These are phyloP conservation scores for Cetradonia linearis DNA, from an alignment of 495 filamentous ascomycete genomes.

Conservation along the genomic window DNA sequence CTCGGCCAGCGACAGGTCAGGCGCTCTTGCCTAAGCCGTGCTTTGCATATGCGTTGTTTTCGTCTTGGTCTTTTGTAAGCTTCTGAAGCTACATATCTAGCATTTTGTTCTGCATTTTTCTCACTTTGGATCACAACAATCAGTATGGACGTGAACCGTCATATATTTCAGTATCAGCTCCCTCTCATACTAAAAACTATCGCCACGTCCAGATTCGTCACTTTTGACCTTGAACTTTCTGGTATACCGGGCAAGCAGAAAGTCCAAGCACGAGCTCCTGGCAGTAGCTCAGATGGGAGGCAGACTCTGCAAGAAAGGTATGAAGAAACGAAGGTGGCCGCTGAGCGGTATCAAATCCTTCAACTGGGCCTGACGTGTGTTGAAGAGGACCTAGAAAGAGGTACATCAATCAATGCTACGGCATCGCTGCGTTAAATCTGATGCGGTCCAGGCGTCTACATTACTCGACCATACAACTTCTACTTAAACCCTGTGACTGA, in stretches of 20 bases:
- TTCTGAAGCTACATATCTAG: neutral
- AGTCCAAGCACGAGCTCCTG: slow-evolving; percentile 19
- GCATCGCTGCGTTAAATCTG: slow-evolving; percentile 12
- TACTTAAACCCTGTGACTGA: slow-evolving; percentile 47
- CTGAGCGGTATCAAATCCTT: slow-evolving; percentile 60
- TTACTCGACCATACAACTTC: slow-evolving; percentile 60
- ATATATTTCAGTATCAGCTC: slow-evolving; percentile 45
- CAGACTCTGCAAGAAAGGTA: slow-evolving; percentile 56
- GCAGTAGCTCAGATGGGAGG: slow-evolving; percentile 20
- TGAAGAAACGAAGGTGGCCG: slow-evolving; percentile 49
- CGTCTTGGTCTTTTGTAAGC: neutral
- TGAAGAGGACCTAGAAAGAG: slow-evolving; percentile 40
- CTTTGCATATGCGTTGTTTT: neutral
- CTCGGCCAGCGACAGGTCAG: slow-evolving; percentile 3
- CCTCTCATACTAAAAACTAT: slow-evolving; percentile 51
- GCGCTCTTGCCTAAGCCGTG: slow-evolving; percentile 2
- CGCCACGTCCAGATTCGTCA: slow-evolving; percentile 51
- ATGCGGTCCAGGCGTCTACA: slow-evolving; percentile 40
- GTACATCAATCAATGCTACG: slow-evolving; percentile 25
- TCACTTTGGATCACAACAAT: neutral
- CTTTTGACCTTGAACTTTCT: slow-evolving; percentile 69
- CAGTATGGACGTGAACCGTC: slow-evolving; percentile 53
- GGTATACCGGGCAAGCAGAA: slow-evolving; percentile 44
- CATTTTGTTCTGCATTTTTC: neutral
- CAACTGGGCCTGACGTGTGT: slow-evolving; percentile 68